Base-by-base conservation (phyloP, 202 grass and related monocot genomes). In the Schoenoplectus triqueter region DNA sequence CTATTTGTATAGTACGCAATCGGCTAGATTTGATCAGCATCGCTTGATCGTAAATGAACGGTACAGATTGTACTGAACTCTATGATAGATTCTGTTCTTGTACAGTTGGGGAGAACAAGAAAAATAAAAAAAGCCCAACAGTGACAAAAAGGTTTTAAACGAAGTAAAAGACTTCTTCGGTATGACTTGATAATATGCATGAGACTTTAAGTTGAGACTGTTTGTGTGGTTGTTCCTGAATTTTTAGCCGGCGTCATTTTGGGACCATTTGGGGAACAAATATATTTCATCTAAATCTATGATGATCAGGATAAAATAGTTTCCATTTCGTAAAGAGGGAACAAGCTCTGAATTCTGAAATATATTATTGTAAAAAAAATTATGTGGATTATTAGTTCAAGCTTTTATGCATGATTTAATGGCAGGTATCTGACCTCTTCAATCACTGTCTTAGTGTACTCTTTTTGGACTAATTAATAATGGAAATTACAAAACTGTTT, bases 231-330 rank as follows among this genome's bases (percentile, higher is more conserved):
- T 71, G 42, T 42, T 46, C 66, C 17, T 45, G 68, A 71, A 71
- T 8, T 71, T 71, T 71, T 71, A n/a, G 68, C 68, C 42, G 68
- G 44, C 42, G 42, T 17, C 44, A n/a, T 71, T 47, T 71, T 41
- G 68, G 68, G 44, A 71, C 44, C 68, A 71, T 48, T 71, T 71
- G 41, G 47, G 7, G 14, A 15, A 48, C 47, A 17, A 70, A 47
- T 5, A 41, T 41, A 40, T 5, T 22, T 67, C 22, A 67, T 67
- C 7, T 66, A 40, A 66, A 31, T 20, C 56, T 59, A 59, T 59
- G 1, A 59, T 15, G 13, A 13, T 57, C 55, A 14, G 13, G 56
- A 59, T 59, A 3, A 59, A 59, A 11, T 15, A 15, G 3, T 59
- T 59, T 59, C 56, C 56, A 59, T 59, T 59, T 59, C 15, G 31